A percentile compares a stretch with the other conserved stretches of the same genome.
Conservation (phyloP, 169 alveolate genomes). For the Plasmodium gaboni region DNA sequence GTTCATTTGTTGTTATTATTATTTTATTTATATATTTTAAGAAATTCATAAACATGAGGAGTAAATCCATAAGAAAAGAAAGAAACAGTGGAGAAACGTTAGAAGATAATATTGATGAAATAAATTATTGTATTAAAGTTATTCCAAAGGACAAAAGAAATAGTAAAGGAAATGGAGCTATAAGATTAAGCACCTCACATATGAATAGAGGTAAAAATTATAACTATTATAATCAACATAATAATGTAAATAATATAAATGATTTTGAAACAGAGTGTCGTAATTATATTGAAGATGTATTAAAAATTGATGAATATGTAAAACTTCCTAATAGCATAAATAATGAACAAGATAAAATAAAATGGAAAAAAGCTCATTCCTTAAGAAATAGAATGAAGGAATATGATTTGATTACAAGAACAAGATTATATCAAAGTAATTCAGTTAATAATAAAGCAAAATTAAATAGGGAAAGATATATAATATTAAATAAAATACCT, state of each 20-base stretch:
- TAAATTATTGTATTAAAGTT: slow-evolving; percentile 28
- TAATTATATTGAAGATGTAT: slow-evolving; percentile 26
- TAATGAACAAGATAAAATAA: slow-evolving; percentile 58
- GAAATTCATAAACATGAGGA: too few species aligned
- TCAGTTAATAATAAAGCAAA: slow-evolving; percentile 46
- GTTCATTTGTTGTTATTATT: too few species aligned
- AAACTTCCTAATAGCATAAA: slow-evolving; percentile 41
- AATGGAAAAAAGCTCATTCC: slow-evolving; percentile 51
- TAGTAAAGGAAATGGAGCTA: slow-evolving; percentile 1
- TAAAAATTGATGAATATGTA: slow-evolving; percentile 44
- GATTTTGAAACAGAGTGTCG: slow-evolving; percentile 15
- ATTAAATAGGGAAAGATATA: slow-evolving; percentile 59
- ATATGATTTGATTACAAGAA: slow-evolving; percentile 65
- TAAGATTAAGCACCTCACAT: slow-evolving; percentile 4
- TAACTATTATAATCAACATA: slow-evolving; percentile 1
- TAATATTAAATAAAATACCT: slow-evolving; percentile 56
- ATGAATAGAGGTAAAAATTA: neutral
- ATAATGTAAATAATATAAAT: slow-evolving; percentile 1
- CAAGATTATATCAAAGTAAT: slow-evolving; percentile 29
- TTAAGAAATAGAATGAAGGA: slow-evolving; percentile 71
- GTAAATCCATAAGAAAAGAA: neutral
- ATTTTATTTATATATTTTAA: too few species aligned
- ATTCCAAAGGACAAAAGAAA: slow-evolving; percentile 18
- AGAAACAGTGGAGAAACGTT: neutral
- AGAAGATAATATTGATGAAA: neutral